Evolutionary conservation across 2,329 filamentous ascomycete species (phyloP).

Genomic region (Xylaria sp.): DNA sequence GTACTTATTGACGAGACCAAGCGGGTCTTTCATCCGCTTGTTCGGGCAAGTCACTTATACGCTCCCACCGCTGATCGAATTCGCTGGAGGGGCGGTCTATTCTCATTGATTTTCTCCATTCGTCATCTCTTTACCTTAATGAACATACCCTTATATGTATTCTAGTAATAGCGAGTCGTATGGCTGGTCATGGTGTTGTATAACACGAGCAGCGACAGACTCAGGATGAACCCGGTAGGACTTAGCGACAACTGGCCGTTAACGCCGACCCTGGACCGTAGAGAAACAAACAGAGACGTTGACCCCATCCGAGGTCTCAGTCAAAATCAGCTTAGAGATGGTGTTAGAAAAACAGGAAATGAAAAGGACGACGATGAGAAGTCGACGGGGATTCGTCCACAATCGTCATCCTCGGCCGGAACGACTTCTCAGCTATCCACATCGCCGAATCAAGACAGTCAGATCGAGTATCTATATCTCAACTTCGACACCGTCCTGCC

Average conservation of each 20-base stretch:
- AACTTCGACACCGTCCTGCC: slow-evolving; percentile 70
- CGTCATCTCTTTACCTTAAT: background rate
- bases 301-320: background rate
- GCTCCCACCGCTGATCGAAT: slow-evolving; percentile 11
- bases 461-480: slow-evolving; percentile 67
- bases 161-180: background rate
- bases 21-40: slow-evolving; percentile 24
- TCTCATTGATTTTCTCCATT: background rate
- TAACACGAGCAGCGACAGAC: background rate
- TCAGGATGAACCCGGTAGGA: slow-evolving; percentile 26
- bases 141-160: background rate
- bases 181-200: background rate
- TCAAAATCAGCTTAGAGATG: background rate
- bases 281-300: background rate
- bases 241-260: slow-evolving; percentile 8
- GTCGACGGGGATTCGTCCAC: background rate
- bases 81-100: background rate
- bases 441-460: slow-evolving; percentile 29
- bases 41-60: slow-evolving; percentile 9
- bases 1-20: slow-evolving; percentile 17
- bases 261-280: background rate
- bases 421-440: slow-evolving; percentile 7
- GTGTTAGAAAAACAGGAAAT: background rate
- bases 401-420: slow-evolving; percentile 1
- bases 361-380: slow-evolving; percentile 2